A percentile compares a stretch with the other conserved stretches of the same genome.
These are phyloP conservation scores for Clavispora asparagi DNA, from an alignment of 805 yeast species.

Conservation along the genomic window DNA sequence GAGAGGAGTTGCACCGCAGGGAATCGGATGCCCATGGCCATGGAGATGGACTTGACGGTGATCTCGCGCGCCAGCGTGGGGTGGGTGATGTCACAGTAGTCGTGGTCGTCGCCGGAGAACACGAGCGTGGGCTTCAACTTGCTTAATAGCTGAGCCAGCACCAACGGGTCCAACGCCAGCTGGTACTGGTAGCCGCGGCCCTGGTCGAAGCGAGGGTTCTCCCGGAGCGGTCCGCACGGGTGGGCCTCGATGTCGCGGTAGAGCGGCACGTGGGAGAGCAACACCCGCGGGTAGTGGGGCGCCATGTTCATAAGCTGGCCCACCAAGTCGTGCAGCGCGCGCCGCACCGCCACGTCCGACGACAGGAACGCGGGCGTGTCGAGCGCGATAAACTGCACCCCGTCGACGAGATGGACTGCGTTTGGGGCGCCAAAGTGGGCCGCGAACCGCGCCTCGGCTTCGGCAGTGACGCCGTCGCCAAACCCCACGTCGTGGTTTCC, in stretches of 20 bases:
- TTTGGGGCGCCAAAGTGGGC: constrained; percentile 31
- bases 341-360: constrained; percentile 6
- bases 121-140: constrained; percentile 16
- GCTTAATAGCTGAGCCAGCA: constrained; percentile 13
- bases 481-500: constrained; percentile 27
- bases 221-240: constrained; percentile 21
- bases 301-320: constrained; percentile 1
- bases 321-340: constrained; percentile 12
- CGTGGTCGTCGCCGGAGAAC: constrained; percentile 26
- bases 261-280: constrained; percentile 23
- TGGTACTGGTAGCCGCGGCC: constrained; percentile 22
- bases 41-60: constrained; percentile 35
- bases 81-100: constrained; percentile 17
- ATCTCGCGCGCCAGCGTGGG: constrained; percentile 23
- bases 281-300: constrained; percentile 13
- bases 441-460: constrained; percentile 25
- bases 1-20: constrained; percentile 41
- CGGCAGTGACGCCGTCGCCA: constrained; percentile 20
- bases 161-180: constrained; percentile 15
- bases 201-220: constrained; percentile 11
- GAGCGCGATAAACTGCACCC: constrained; percentile 25
- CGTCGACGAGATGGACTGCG: constrained; percentile 17
- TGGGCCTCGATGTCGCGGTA: constrained; percentile 13
- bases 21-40: constrained; percentile 37
- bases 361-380: constrained; percentile 20